These are phyloP conservation scores for Aspergillus haitiensis DNA, from an alignment of 495 filamentous ascomycete species.

Conservation along the genomic window DNA sequence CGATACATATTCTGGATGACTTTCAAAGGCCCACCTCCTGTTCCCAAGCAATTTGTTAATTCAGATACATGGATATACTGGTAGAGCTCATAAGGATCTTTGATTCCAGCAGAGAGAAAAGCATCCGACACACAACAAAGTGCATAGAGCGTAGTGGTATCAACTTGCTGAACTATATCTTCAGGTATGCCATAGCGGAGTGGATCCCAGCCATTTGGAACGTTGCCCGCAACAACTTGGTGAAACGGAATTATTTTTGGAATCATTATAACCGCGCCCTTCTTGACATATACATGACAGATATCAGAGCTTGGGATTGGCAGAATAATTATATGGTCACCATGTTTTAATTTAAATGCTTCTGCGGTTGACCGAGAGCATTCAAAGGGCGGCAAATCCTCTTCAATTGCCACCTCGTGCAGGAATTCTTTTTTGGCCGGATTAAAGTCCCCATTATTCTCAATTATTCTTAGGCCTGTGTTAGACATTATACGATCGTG, in stretches of 20 bases:
- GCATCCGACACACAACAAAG: slow-evolving; percentile 91
- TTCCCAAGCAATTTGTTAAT: slow-evolving; percentile 96
- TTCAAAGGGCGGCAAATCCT: slow-evolving; percentile 96
- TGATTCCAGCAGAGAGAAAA: slow-evolving; percentile 88
- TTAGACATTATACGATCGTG: slow-evolving; percentile 93
- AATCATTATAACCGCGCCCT: slow-evolving; percentile 88
- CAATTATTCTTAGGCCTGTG: slow-evolving; percentile 94
- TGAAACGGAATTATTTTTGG: slow-evolving; percentile 95
- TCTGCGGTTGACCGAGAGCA: slow-evolving; percentile 92
- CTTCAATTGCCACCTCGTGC: slow-evolving; percentile 93
- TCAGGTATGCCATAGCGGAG: slow-evolving; percentile 92
- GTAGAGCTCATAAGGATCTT: slow-evolving; percentile 99
- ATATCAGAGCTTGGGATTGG: slow-evolving; percentile 87
- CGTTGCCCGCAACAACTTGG: slow-evolving; percentile 90
- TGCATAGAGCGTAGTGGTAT: slow-evolving; percentile 90
- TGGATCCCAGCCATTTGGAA: slow-evolving; percentile 95
- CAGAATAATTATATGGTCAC: slow-evolving; percentile 90
- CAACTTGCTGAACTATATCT: slow-evolving; percentile 95
- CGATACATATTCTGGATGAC: slow-evolving; percentile 95
- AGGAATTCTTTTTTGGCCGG: slow-evolving; percentile 96
- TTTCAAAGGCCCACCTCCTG: slow-evolving; percentile 81
- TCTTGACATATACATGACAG: slow-evolving; percentile 87
- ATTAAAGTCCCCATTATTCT: slow-evolving; percentile 93
- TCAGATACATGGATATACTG: slow-evolving; percentile 98
- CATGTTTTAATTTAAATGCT: slow-evolving; percentile 94